A percentile compares a stretch with the other conserved stretches of the same genome.
These are phyloP conservation scores for Aureoboletus auriporus DNA, from an alignment of 768 basidiomycete species.

Conservation along the genomic window DNA sequence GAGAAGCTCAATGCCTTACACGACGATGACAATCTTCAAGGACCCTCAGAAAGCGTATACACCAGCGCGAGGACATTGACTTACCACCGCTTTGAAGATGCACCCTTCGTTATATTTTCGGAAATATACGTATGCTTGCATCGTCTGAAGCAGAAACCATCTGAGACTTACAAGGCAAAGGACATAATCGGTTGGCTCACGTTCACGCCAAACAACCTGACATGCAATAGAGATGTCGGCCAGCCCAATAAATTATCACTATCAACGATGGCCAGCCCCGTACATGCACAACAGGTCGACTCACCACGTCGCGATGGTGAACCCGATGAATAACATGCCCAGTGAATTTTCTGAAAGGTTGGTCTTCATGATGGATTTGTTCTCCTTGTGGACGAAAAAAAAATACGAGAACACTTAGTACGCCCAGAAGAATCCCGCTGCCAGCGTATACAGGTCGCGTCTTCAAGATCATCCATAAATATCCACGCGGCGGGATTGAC, in stretches of 20 bases:
- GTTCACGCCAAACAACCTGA: conserved; percentile 13
- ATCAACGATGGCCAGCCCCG: not conserved
- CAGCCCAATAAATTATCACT: not conserved
- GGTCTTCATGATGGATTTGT: not conserved
- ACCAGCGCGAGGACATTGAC: not conserved
- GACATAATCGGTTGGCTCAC: not conserved
- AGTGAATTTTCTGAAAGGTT: not conserved
- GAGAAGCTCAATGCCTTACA: not conserved
- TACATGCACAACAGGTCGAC: not conserved
- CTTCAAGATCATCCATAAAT: not conserved
- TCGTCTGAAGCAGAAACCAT: conserved; percentile 1
- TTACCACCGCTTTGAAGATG: conserved; percentile 7
- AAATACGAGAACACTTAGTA: not conserved
- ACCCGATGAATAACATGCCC: conserved; percentile 10
- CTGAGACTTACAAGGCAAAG: not conserved
- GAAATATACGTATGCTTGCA: conserved; percentile 9
- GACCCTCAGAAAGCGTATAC: not conserved
- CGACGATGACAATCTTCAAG: conserved; percentile 3
- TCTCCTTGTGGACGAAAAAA: not conserved
- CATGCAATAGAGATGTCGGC: not conserved
- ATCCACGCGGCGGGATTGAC: not conserved
- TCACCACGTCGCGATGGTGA: conserved; percentile 13
- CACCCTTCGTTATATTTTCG: conserved; percentile 4
- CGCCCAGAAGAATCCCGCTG: not conserved
- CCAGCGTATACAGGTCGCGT: too few species aligned